Percentiles rank a stretch among this genome's conserved stretches.
These are phyloP conservation scores for Aphanomyces invadans DNA, from an alignment of 352 stramenopile genomes.

Conservation along the genomic window DNA sequence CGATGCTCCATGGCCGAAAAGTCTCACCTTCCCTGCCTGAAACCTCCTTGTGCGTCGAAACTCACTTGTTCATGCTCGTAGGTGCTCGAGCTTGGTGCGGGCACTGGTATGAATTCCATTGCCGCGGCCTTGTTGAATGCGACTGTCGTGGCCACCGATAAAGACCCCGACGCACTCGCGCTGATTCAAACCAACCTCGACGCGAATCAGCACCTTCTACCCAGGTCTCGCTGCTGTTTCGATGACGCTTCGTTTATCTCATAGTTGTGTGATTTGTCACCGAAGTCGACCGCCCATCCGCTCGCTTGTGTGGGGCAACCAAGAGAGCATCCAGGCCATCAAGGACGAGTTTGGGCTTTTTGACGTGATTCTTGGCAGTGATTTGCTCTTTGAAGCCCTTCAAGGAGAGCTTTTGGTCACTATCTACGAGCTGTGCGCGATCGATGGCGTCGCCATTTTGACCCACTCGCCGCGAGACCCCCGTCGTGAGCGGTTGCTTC, in stretches of 20 bases:
- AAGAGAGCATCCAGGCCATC: constrained; percentile 14
- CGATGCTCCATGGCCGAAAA: constrained; percentile 13
- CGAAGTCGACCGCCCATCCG: not conserved
- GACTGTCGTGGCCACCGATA: constrained; percentile 9
- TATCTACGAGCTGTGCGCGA: constrained; percentile 16
- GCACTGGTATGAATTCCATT: constrained; percentile 16
- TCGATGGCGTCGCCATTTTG: constrained; percentile 14
- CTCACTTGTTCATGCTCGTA: not conserved
- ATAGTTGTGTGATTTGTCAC: too few species aligned
- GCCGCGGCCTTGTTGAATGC: constrained; percentile 8
- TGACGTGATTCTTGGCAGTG: constrained; percentile 18
- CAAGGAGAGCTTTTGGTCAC: constrained; percentile 15
- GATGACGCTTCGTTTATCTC: too few species aligned
- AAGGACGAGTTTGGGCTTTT: constrained; percentile 21
- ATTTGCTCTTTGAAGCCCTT: constrained; percentile 14
- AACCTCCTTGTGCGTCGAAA: not conserved
- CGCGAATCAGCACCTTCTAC: constrained; percentile 6
- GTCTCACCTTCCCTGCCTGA: not conserved
- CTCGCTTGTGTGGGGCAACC: constrained; percentile 8
- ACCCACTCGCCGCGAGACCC: constrained; percentile 15
- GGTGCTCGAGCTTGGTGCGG: constrained; percentile 12
- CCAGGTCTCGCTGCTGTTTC: not conserved
- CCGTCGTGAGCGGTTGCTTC: constrained; percentile 1
- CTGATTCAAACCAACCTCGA: constrained; percentile 15
- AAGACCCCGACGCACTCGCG: constrained; percentile 2